Evolutionary conservation across 352 stramenopile genomes (phyloP), one percentile per base, ranked within the genome.

Genomic region (Phytophthora europaea): DNA sequence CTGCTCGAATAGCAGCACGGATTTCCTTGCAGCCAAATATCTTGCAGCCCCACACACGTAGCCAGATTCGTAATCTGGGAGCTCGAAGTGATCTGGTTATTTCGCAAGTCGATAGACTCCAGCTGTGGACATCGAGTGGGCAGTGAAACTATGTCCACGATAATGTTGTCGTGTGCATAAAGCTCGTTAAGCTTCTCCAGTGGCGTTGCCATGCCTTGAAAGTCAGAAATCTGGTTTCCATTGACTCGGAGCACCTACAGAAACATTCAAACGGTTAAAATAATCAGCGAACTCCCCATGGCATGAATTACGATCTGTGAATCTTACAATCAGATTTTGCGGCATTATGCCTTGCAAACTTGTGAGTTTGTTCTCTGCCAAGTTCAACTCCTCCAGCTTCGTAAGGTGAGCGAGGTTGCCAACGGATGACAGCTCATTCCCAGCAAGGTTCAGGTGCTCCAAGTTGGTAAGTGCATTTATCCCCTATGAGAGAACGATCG

Each of bases 381-480:
- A 55, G 40, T 93, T 88, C 40, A 95, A 73, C 58, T 95, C 88
- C 68, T 93, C 83, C 20, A 95, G 76, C 57, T 95, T 94, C 9
- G 71, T 83, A 58, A 95, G 70, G 18, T 88, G 78, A 13, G 76
- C 60, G n/a, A 95, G 68, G 23, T 87, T 90, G 9, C 86, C 86
- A 22, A 92, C 75, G 0, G 74, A 79, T 6, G 70, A 72, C 8
- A 95, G 66, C 22, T 85, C 67, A 48, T 95, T 95, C 61, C 82
- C 78, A 31, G 73, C 84, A 18, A 95, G 55, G 56, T 95, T 94
- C 31, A 95, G 65, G 13, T 80, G 82, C 68, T 93, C 80, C 13
- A 94, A 69, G 45, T 78, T 88, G 15, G 45, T 79, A 2, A 93
- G 65, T 47, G 62, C 80, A 56, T 92, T 81, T 2, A 95, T 47